These are phyloP conservation scores for Lupinus albus DNA, from an alignment of 306 rosid genomes.

Conservation along the genomic window DNA sequence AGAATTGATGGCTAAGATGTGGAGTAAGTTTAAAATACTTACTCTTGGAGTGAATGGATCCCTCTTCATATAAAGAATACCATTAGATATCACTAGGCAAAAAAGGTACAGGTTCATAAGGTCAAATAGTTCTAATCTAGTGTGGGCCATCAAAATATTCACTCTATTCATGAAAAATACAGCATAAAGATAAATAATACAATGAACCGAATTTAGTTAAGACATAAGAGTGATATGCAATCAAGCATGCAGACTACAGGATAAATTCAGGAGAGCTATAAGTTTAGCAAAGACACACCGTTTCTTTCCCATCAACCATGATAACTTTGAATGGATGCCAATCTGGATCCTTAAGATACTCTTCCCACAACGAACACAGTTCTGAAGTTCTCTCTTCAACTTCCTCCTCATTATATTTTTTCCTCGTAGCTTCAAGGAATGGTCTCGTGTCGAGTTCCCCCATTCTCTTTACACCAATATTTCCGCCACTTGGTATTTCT, in stretches of 20 bases:
- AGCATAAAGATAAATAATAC: slow-evolving; percentile 31
- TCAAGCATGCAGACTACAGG: slow-evolving; percentile 20
- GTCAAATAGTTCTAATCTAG: slow-evolving; percentile 2
- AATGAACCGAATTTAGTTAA: slow-evolving; percentile 27
- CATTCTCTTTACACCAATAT: slow-evolving; percentile 85
- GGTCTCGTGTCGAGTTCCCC: slow-evolving; percentile 89
- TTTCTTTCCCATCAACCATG: slow-evolving; percentile 48
- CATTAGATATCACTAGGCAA: neutral
- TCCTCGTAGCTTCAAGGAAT: slow-evolving; percentile 73
- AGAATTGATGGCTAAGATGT: too few species aligned
- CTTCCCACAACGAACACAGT: slow-evolving; percentile 90
- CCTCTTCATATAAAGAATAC: slow-evolving; percentile 3
- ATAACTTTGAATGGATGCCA: slow-evolving; percentile 89
- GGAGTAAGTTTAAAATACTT: too few species aligned
- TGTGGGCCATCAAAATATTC: slow-evolving; percentile 26
- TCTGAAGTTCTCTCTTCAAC: slow-evolving; percentile 84
- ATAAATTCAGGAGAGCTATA: slow-evolving; percentile 24
- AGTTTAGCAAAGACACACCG: slow-evolving; percentile 48
- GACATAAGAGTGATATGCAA: slow-evolving; percentile 13
- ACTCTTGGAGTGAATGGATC: too few species aligned
- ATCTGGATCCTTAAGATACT: slow-evolving; percentile 86
- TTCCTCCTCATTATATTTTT: slow-evolving; percentile 73
- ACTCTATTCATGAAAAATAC: slow-evolving; percentile 4
- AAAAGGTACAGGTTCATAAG: slow-evolving; percentile 30
- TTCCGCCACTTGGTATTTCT: slow-evolving; percentile 55